These are phyloP conservation scores for Gleditsia sinensis DNA, from an alignment of 306 rosid species.

Conservation along the genomic window DNA sequence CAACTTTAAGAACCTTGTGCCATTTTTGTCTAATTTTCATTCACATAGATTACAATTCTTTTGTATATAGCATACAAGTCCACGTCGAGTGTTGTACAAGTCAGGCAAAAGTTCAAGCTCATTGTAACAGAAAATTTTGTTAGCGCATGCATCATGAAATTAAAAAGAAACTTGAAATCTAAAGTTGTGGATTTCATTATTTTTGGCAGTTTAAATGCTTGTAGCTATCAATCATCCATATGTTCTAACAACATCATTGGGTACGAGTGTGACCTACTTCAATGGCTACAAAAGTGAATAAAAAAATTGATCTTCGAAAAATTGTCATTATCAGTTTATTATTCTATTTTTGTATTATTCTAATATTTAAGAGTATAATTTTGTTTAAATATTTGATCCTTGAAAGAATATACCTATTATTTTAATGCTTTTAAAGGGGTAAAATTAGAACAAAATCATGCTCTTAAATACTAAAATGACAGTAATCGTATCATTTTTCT, in stretches of 20 bases:
- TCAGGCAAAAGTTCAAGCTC: conserved; percentile 32
- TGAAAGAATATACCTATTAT: too few species aligned
- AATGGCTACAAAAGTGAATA: too few species aligned
- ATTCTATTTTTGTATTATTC: too few species aligned
- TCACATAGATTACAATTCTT: conserved; percentile 49
- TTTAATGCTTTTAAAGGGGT: too few species aligned
- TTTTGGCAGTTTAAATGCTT: background rate
- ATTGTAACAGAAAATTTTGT: conserved; percentile 43
- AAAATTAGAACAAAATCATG: too few species aligned
- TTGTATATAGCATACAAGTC: conserved; percentile 51
- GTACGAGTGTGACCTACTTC: too few species aligned
- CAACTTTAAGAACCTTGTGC: conserved; percentile 44
- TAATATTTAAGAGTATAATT: too few species aligned
- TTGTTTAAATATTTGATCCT: too few species aligned
- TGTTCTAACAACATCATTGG: background rate
- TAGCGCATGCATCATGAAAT: background rate
- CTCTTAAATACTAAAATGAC: too few species aligned
- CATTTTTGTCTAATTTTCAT: conserved; percentile 32
- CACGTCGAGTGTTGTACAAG: conserved; percentile 40
- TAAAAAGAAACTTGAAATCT: background rate
- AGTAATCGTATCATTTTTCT: too few species aligned
- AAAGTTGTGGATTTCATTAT: background rate
- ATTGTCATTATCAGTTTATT: too few species aligned
- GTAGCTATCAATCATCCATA: background rate
- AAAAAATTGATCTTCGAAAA: too few species aligned